Conservation (phyloP, 169 alveolate species). For the Haemoproteus tartakovskyi region DNA sequence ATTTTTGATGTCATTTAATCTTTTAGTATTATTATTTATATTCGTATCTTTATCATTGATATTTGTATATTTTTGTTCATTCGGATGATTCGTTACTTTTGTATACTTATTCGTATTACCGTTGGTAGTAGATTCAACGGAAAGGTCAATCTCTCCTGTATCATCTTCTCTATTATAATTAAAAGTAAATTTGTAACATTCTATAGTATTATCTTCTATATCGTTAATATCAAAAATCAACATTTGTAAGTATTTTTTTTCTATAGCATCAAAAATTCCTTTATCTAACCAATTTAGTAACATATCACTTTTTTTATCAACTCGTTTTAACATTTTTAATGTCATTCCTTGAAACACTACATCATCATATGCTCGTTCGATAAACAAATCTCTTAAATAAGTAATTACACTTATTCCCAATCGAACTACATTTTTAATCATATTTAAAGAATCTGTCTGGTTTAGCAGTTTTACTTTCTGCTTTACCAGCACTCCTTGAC, state of each 20-base stretch:
- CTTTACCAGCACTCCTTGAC: too few relatives aligned
- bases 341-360: slow-evolving; percentile 70
- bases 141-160: slow-evolving; percentile 54
- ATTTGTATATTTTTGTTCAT: not conserved
- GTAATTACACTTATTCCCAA: slow-evolving; percentile 73
- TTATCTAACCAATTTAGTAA: slow-evolving; percentile 82
- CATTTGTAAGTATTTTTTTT: slow-evolving; percentile 72
- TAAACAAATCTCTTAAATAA: slow-evolving; percentile 71
- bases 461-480: too few relatives aligned
- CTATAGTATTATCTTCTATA: slow-evolving; percentile 77
- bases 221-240: slow-evolving; percentile 77
- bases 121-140: slow-evolving; percentile 27
- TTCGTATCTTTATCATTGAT: slow-evolving; percentile 23
- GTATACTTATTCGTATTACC: not conserved
- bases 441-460: slow-evolving; percentile 67
- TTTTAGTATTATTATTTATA: slow-evolving; percentile 25
- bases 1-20: slow-evolving; percentile 16
- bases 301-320: slow-evolving; percentile 68
- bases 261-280: slow-evolving; percentile 85
- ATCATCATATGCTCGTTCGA: slow-evolving; percentile 75
- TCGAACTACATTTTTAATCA: slow-evolving; percentile 72
- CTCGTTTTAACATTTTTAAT: slow-evolving; percentile 68
- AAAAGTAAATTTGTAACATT: slow-evolving; percentile 71
- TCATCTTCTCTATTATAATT: slow-evolving; percentile 50
- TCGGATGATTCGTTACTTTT: not conserved